Evolutionary conservation across 192 early-diverging fungal species (phyloP).

Genomic region (Spizellomyces sp.): DNA sequence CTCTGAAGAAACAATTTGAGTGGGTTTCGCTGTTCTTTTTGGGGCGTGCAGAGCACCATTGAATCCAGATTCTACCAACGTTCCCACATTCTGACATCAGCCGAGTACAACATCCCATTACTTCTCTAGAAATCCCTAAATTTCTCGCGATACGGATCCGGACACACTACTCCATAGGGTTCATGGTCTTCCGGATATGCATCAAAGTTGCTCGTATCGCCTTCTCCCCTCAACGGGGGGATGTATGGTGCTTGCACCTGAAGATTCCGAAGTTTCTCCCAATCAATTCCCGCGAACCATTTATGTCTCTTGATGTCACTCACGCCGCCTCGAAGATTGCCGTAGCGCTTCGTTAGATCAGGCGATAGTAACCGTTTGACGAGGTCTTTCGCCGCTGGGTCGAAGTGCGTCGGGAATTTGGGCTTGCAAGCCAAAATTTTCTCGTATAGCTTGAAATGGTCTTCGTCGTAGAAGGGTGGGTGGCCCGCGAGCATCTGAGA

Average conservation of each 20-base stretch:
- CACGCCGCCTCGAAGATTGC: constrained; percentile 73
- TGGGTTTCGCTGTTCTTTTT: too few species aligned
- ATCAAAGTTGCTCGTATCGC: constrained; percentile 95
- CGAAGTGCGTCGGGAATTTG: constrained; percentile 74
- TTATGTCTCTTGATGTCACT: constrained; percentile 91
- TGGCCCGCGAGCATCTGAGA: constrained; percentile 68
- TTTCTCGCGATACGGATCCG: constrained; percentile 72
- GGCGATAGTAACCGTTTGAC: constrained; percentile 69
- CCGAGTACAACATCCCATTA: too few species aligned
- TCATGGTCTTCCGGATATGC: constrained; percentile 90
- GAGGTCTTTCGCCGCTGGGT: constrained; percentile 72
- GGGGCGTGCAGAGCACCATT: too few species aligned
- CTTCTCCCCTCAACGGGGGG: constrained; percentile 77
- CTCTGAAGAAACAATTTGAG: too few species aligned
- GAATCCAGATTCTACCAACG: too few species aligned
- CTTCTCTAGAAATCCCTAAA: constrained; percentile 69
- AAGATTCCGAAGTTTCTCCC: constrained; percentile 71
- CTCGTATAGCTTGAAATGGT: constrained; percentile 73
- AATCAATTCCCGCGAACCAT: constrained; percentile 96
- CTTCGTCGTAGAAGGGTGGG: constrained; percentile 74
- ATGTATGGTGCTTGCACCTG: constrained; percentile 85
- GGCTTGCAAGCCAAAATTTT: constrained; percentile 72
- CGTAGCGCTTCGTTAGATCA: constrained; percentile 77
- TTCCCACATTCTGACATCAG: too few species aligned
- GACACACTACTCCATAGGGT: constrained; percentile 75